Base-by-base conservation (phyloP, 352 stramenopile species). In the Elongisporangium anandrum region DNA sequence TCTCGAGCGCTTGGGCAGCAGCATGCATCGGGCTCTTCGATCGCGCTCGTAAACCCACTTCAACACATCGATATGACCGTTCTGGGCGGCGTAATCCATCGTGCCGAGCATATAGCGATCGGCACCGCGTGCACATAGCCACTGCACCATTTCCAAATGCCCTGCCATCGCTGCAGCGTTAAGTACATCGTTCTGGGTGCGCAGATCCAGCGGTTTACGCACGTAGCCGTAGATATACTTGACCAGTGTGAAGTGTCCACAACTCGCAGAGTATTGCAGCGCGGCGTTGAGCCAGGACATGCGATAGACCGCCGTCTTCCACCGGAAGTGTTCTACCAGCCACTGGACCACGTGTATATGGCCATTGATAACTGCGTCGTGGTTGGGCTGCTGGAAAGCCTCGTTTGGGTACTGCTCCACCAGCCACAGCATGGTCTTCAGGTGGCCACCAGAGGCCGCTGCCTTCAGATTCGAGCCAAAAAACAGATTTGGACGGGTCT, bases 41-140 rank as follows among this genome's bases (percentile, higher is more conserved):
- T 45, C 34, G 34, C 34, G 34, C 29, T 65, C 53, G 52, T 23
- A 52, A 17, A 38, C 62, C 60, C 63, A 69, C 52, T 77, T 53
- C 17, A 89, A 59, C 13, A 84, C 68, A 17, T 77, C 75, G 10
- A 89, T 22, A 24, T 84, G 78, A 21, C 81, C 81, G 12, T 69
- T 68, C 13, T 65, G 65, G 0, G 65, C 72, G 0, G 78, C 78
- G 17, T 69, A 61, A 26, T 84, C 70, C 75, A 86, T 86, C 0
- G 73, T 76, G 5, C 65, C 61, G 26, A 73, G 60, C 12, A 73
- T 79, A 39, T 72, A 81, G 0, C 75, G 69, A 57, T 79, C 69
- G 0, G n/a, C 53, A 57, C 23, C 26, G 34, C 34, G 34, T 12
- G 34, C 34, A 45, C 34, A 45, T 3, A 57, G 13, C 53, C 53